Percentiles rank a stretch among this genome's conserved stretches.
These are phyloP conservation scores for Smallanthus sonchifolius DNA, from an alignment of 129 eudicot species.

Conservation along the genomic window DNA sequence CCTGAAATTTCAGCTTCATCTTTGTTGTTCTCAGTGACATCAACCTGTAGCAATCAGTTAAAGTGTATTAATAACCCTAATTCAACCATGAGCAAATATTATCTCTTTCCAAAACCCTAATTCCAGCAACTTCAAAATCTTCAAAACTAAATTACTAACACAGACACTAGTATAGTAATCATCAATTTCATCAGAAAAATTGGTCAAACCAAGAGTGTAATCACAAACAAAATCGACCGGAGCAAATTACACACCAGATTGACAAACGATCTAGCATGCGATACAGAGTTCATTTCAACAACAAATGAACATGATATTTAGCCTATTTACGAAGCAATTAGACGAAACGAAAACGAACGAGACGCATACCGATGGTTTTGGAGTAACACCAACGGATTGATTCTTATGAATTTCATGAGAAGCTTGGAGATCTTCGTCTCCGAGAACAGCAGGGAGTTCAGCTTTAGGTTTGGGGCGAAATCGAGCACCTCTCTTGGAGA, in stretches of 20 bases:
- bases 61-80: background rate
- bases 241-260: background rate
- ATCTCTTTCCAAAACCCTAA: constrained; percentile 10
- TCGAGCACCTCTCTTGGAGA: constrained; percentile 58
- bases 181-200: background rate
- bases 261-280: background rate
- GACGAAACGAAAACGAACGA: background rate
- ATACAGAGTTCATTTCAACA: background rate
- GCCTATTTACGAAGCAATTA: background rate
- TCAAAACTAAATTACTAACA: background rate
- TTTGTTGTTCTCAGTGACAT: constrained; percentile 28
- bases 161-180: background rate
- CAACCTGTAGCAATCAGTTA: constrained; percentile 21
- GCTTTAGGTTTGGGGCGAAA: constrained; percentile 52
- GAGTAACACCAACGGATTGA: background rate
- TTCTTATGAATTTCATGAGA: constrained; percentile 2
- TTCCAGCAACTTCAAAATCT: background rate
- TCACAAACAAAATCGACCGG: background rate
- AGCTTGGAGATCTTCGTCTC: constrained; percentile 20
- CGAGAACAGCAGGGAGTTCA: constrained; percentile 10
- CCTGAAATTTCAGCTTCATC: constrained; percentile 40
- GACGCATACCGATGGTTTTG: constrained; percentile 25
- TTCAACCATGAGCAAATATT: constrained; percentile 1
- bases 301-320: background rate
- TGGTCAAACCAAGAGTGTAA: background rate